Evolutionary conservation across 257 asterid species (phyloP), one percentile per base, ranked within the genome.

Genomic region (Solanum appendiculatum): DNA sequence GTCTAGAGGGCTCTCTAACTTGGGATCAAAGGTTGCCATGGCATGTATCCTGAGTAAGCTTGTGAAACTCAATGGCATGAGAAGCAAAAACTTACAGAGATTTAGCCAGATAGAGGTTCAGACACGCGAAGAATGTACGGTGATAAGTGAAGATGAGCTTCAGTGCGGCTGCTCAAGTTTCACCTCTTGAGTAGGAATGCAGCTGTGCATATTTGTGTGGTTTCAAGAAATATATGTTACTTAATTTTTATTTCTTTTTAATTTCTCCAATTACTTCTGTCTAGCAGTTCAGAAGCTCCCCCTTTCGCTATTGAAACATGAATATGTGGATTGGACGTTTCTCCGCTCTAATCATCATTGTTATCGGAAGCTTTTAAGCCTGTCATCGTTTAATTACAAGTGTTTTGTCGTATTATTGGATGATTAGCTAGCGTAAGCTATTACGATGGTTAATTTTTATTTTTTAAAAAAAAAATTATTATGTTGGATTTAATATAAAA

Each of bases 21-120:
- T 96, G 90, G 96, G 98, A 84, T 94, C 96, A 58, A 94, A 95
- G 91, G 95, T 94, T 82, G 98, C 98, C 72, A 91, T 95, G 96
- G 97, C 96, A 13, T 96, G 93, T 89, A 85, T 96, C 87, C 87
- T 93, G 90, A 91, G 92, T 92, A 96, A 93, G 90, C 90, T 96
- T 68, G 92, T 93, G 2, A 92, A 92, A 85, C 92, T 89, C 73
- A 81, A 84, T 84, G 73, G 90, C 85, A 88, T 36, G 86, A 82
- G 87, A 86, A 72, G 87, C 87, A 86, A 51, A 48, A 72, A 70
- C 31, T 34, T 44, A 18, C 83, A 23, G 72, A 46, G 87, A 48
- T 54, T 34, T 69, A 69, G 63, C 44, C 40, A 37, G 68, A 77
- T 39, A 21, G 84, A 77, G 37, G 64, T 72, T 48, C 84, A 44